Evolutionary conservation across 345 rosid genomes (phyloP).

Genomic region (Gossypium mustelinum): DNA sequence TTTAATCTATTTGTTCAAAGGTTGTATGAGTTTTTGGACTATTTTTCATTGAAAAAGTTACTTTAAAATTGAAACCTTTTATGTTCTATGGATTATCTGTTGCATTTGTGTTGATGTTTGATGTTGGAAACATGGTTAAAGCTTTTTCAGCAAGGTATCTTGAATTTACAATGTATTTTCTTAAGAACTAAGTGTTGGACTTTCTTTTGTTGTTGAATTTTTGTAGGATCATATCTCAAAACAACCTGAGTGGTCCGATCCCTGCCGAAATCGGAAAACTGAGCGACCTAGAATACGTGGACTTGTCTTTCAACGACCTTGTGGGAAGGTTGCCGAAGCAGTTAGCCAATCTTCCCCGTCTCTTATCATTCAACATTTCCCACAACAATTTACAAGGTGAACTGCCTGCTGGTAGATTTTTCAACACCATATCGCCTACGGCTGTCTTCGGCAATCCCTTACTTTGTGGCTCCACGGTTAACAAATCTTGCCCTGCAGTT

Average conservation of each 20-base stretch:
- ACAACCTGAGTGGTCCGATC: constrained; percentile 60
- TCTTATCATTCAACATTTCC: constrained; percentile 73
- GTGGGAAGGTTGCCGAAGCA: constrained; percentile 67
- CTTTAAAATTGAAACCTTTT: neutral
- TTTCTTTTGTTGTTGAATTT: constrained; percentile 12
- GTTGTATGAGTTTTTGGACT: neutral
- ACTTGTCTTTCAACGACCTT: constrained; percentile 63
- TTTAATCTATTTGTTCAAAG: neutral
- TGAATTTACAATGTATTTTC: neutral
- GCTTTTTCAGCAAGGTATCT: neutral
- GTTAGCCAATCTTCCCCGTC: constrained; percentile 69
- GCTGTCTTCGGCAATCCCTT: constrained; percentile 72
- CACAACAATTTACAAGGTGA: constrained; percentile 78
- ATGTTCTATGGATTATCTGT: neutral
- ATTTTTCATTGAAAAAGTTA: neutral
- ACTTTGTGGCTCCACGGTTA: constrained; percentile 84
- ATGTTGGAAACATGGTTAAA: neutral
- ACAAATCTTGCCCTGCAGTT: constrained; percentile 73
- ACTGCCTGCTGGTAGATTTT: constrained; percentile 77
- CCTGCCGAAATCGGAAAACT: constrained; percentile 63
- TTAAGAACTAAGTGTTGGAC: neutral
- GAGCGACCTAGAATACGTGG: constrained; percentile 52
- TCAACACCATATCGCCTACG: constrained; percentile 66
- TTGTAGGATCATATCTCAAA: constrained; percentile 59
- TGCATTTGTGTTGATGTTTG: neutral